Evolutionary conservation across 1,284 basidiomycete species (phyloP), one percentile per base, ranked within the genome.

Genomic region (Dichomitus squalens): DNA sequence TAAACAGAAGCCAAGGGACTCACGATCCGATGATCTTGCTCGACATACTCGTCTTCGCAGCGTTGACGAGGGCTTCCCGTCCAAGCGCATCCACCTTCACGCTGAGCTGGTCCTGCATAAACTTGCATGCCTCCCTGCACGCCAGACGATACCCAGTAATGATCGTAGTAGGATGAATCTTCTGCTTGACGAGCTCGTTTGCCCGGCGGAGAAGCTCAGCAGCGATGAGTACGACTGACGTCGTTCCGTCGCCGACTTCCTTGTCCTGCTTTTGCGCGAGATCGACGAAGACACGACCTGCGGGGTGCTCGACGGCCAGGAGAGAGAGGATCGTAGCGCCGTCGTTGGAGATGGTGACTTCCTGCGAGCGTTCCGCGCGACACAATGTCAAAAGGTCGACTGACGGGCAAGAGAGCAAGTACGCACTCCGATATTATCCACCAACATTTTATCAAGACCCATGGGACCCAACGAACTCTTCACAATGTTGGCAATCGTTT

Each of bases 321-420:
- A 99, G 83, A 34, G 93, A 90, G 41, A 99, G 86, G 67, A 99
- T 99, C 31, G 97, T 99, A 23, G 97, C 97, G 50, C 97, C 97
- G 77, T 99, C 97, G 76, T 99, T 99, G 56, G 96, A 98, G 74
- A 99, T 99, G 38, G 96, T 99, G 43, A 99, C 96, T 82, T 99
- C 97, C 92, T 95, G 49, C 9, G 55, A 34, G 6, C 3, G 20
- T 38, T 29, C 7, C 9, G 27, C 29, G 25, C 27, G n/a, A 38
- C 11, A 34, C 16, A 49, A 34, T 40, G 21, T 53, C 51, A 36
- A 41, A n/a, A 34, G 14, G 35, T 27, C 14, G 40, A 7, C 20
- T 11, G 7, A 18, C 14, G 14, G n/a, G 18, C 41, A 20, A 9
- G 43, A 31, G 39, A 12, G 8, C 41, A 52, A 35, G 25, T 21